Conservation (phyloP, 805 yeast genomes). For the Candida glaebosa region DNA sequence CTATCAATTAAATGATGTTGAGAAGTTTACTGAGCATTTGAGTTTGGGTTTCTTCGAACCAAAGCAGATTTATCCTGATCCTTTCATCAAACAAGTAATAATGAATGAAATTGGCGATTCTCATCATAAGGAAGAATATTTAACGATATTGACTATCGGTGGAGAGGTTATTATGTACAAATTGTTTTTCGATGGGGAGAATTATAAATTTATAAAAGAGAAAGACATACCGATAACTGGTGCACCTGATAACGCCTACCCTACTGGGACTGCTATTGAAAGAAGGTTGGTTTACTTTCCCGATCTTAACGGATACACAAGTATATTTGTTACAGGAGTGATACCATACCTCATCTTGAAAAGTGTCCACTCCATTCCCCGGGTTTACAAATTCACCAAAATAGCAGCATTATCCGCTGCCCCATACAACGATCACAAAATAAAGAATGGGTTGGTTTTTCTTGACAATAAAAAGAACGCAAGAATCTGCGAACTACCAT, state of each 20-base stretch:
- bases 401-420: constrained; percentile 67
- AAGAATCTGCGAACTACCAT: constrained; percentile 51
- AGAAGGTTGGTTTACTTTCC: constrained; percentile 60
- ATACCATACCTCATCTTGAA: constrained; percentile 69
- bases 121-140: constrained; percentile 51
- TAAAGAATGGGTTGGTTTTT: constrained; percentile 57
- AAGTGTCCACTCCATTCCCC: constrained; percentile 58
- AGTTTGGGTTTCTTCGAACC: constrained; percentile 47
- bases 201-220: constrained; percentile 39
- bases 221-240: constrained; percentile 56
- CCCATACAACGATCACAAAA: constrained; percentile 40
- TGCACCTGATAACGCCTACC: constrained; percentile 75
- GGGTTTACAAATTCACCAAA: constrained; percentile 63
- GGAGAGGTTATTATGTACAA: constrained; percentile 75
- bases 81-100: constrained; percentile 64
- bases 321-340: constrained; percentile 70
- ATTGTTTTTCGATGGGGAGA: constrained; percentile 46
- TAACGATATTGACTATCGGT: constrained; percentile 72
- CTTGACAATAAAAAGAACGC: constrained; percentile 71
- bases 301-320: constrained; percentile 53
- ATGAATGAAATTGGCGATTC: constrained; percentile 65
- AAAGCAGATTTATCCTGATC: constrained; percentile 60
- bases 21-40: constrained; percentile 43
- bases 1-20: constrained; percentile 48
- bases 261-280: constrained; percentile 66